Base-by-base conservation (phyloP, 169 alveolate species). In the Toxoplasma gondii region DNA sequence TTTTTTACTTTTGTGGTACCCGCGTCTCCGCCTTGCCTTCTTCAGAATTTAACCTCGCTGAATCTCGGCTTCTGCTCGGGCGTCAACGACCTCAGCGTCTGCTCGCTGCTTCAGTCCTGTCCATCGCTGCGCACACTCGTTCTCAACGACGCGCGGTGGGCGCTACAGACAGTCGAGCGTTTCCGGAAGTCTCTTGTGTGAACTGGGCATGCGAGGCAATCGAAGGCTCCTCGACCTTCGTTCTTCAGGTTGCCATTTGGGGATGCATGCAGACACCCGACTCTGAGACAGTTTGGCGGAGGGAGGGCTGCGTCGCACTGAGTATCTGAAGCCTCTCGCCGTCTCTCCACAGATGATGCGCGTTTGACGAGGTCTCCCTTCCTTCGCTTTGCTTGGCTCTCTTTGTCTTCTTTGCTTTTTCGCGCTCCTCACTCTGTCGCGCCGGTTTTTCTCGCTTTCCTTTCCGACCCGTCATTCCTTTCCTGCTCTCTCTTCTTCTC, bases 51-150 rank as follows among this genome's bases (percentile, higher is more conserved):
- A 22, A 44, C 58, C 34, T 44, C 91, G 0, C 45, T 93, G 82
- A 93, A 93, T 58, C 67, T 93, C 38, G 95, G 95, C 22, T 81
- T 81, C 58, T 93, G 95, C 69, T 93, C 93, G 36, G 93, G 91
- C 1, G 93, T 93, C 39, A 93, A 93, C 31, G 95, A 93, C 91
- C 67, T 93, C 78, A 93, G 95, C 44, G 91, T 93, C 36, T n/a
- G 43, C 24, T 49, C 49, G 41, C 83, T 93, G 7, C 93, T 93
- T 0, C 53, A 86, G 34, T 53, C 74, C 70, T 93, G 95, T 84
- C 64, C 44, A 29, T 41, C 27, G 27, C 70, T 93, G 27, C 81
- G 87, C 67, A 93, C 93, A 0, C 93, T 93, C 31, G 95, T 93
- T 22, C 91, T 93, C 16, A 93, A 93, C 74, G 95, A 93, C 70